Evolutionary conservation across 1,139 yeast species (phyloP).

Genomic region (Blastobotrys buckinghamii): DNA sequence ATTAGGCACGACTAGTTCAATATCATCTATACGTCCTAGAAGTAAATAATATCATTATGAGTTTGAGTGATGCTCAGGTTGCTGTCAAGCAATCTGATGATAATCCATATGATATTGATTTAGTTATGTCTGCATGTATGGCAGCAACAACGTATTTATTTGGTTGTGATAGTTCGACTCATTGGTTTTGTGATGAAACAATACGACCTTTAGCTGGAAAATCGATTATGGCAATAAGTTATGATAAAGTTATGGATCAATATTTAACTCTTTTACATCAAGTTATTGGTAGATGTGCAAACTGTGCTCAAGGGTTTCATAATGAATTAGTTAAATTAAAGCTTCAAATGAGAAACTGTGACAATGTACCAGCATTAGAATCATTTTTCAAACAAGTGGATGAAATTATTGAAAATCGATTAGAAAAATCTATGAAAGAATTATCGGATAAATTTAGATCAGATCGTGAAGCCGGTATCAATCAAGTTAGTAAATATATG

Average conservation of each 20-base stretch:
- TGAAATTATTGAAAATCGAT: neutral
- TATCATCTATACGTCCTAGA: too few species aligned
- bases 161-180: neutral
- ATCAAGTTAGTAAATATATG: neutral
- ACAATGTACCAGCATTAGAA: slow-evolving; percentile 1
- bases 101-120: slow-evolving; percentile 1
- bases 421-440: neutral
- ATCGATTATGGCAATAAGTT: slow-evolving; percentile 9
- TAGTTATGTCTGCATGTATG: slow-evolving; percentile 5
- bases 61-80: slow-evolving; percentile 4
- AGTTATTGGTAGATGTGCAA: slow-evolving; percentile 6
- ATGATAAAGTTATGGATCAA: slow-evolving; percentile 2
- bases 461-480: slow-evolving; percentile 1
- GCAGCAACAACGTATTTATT: slow-evolving; percentile 3
- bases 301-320: slow-evolving; percentile 13
- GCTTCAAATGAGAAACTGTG: neutral
- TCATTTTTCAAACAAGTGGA: slow-evolving; percentile 6
- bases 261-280: slow-evolving; percentile 5
- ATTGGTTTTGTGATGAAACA: slow-evolving; percentile 13
- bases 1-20: too few species aligned
- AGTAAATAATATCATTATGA: too few species aligned
- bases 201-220: slow-evolving; percentile 2
- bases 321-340: slow-evolving; percentile 6
- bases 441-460: neutral
- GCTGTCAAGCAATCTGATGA: slow-evolving; percentile 8